A percentile compares a stretch with the other conserved stretches of the same genome.
Evolutionary conservation across 1,284 basidiomycete genomes (phyloP).

Genomic region (Leccinum ponderosum): DNA sequence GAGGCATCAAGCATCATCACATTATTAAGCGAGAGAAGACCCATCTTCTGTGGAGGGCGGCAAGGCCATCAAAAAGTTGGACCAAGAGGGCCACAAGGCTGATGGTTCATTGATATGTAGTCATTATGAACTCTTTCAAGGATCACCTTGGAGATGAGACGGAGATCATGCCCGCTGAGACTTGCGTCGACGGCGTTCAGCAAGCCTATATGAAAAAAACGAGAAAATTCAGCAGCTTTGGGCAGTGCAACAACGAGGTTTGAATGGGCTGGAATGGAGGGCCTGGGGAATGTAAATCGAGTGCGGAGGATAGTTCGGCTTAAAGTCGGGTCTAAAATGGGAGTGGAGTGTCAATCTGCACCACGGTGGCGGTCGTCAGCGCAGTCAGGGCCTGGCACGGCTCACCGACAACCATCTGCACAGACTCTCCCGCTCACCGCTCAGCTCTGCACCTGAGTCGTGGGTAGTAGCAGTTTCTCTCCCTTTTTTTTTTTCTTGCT

Average conservation of each 20-base stretch:
- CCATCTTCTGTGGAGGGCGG: slow-evolving; percentile 6
- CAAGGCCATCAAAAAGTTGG: slow-evolving; percentile 3
- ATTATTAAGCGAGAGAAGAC: slow-evolving; percentile 14
- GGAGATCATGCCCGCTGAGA: not conserved
- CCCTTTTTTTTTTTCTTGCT: slow-evolving; percentile 13
- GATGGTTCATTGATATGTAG: slow-evolving; percentile 2
- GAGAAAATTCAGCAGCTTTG: not conserved
- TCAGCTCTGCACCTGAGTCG: slow-evolving; percentile 2
- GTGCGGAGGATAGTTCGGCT: slow-evolving; percentile 13
- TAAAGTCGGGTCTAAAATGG: slow-evolving; percentile 19
- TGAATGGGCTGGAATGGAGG: not conserved
- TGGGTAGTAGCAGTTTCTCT: slow-evolving; percentile 3
- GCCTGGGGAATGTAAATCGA: not conserved
- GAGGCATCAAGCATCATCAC: slow-evolving; percentile 5
- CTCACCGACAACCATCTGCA: slow-evolving; percentile 28
- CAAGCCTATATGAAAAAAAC: not conserved
- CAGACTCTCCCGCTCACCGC: slow-evolving; percentile 13
- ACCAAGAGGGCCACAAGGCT: slow-evolving; percentile 11
- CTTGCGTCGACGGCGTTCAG: not conserved
- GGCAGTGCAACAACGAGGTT: not conserved
- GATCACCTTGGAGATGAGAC: not conserved
- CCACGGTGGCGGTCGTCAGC: slow-evolving; percentile 30
- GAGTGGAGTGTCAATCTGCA: slow-evolving; percentile 12
- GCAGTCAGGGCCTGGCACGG: slow-evolving; percentile 30
- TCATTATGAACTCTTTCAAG: slow-evolving; percentile 1